phyloP scores from a whole-genome alignment of 805 yeast genomes.

The Ogataea nonfermentans region DNA sequence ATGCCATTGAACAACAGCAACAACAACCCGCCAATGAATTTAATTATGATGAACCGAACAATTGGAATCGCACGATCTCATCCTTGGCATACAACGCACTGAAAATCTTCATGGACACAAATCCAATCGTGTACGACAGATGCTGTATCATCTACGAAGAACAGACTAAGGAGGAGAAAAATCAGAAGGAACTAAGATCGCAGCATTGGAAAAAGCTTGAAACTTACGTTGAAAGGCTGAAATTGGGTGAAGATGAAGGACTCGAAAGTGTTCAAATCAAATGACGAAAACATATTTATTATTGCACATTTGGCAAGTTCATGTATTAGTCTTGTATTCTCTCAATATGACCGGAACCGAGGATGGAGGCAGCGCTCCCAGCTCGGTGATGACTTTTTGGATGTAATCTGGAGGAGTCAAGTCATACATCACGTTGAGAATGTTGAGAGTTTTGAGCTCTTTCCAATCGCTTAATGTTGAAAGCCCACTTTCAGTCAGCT shows the following conservation, averaged over 20 bases:
- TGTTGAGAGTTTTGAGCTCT: constrained; percentile 57
- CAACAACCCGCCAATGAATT: constrained; percentile 30
- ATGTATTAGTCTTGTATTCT: constrained; percentile 66
- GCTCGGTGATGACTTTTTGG: constrained; percentile 92
- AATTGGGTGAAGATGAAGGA: constrained; percentile 27
- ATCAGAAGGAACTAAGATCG: constrained; percentile 57
- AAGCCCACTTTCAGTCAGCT: constrained; percentile 28
- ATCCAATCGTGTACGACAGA: constrained; percentile 86
- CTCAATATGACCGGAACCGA: constrained; percentile 95
- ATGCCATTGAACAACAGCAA: constrained; percentile 31
- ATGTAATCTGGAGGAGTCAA: constrained; percentile 91
- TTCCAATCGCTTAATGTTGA: constrained; percentile 62
- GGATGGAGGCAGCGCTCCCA: constrained; percentile 96
- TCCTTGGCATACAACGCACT: constrained; percentile 87
- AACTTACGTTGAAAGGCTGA: constrained; percentile 45
- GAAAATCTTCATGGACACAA: constrained; percentile 88
- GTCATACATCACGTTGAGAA: constrained; percentile 87
- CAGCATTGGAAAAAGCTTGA: constrained; percentile 73
- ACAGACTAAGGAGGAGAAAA: constrained; percentile 68
- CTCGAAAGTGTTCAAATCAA: constrained; percentile 60
- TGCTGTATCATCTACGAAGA: constrained; percentile 87
- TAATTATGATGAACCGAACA: constrained; percentile 46
- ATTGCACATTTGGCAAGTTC: constrained; percentile 1
- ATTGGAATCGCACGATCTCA: constrained; percentile 94
- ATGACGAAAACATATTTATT: constrained; percentile 13